phyloP scores from a whole-genome alignment of 371 early-diverging fungal genomes.

The Circinella umbellata region DNA sequence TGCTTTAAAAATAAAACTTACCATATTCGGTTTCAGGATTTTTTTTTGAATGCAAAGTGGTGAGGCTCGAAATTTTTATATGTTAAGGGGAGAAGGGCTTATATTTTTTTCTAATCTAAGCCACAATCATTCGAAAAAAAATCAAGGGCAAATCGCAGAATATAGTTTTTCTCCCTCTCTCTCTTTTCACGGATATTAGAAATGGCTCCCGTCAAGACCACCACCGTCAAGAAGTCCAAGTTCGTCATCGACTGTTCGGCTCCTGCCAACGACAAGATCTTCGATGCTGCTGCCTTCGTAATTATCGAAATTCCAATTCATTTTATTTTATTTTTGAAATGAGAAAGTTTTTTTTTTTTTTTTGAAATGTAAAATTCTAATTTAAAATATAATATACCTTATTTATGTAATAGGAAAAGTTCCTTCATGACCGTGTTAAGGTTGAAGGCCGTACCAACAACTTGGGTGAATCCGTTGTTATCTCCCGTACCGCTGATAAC shows the following conservation, averaged over 20 bases:
- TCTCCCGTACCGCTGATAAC: conserved; percentile 78
- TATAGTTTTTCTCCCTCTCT: neutral
- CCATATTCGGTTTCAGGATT: too few relatives aligned
- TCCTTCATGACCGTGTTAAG: conserved; percentile 98
- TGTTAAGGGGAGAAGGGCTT: too few relatives aligned
- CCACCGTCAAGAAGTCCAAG: conserved; percentile 64
- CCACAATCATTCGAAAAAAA: neutral
- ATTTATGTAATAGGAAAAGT: conserved; percentile 72
- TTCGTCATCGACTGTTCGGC: conserved; percentile 93
- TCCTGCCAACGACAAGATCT: conserved; percentile 95
- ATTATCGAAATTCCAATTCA: conserved; percentile 23
- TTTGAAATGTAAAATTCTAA: neutral
- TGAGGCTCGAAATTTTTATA: too few relatives aligned
- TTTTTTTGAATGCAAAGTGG: too few relatives aligned
- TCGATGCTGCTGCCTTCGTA: conserved; percentile 95
- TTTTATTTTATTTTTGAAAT: neutral
- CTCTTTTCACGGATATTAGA: conserved; percentile 7
- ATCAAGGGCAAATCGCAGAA: conserved; percentile 6
- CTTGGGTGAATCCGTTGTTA: conserved; percentile 88
- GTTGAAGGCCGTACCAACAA: conserved; percentile 96
- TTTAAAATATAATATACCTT: neutral
- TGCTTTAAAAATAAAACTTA: too few relatives aligned
- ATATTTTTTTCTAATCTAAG: neutral
- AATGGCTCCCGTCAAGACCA: conserved; percentile 58
- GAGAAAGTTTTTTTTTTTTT: neutral